Evolutionary conservation across 495 filamentous ascomycete species (phyloP).

Genomic region (Tuber brumale): DNA sequence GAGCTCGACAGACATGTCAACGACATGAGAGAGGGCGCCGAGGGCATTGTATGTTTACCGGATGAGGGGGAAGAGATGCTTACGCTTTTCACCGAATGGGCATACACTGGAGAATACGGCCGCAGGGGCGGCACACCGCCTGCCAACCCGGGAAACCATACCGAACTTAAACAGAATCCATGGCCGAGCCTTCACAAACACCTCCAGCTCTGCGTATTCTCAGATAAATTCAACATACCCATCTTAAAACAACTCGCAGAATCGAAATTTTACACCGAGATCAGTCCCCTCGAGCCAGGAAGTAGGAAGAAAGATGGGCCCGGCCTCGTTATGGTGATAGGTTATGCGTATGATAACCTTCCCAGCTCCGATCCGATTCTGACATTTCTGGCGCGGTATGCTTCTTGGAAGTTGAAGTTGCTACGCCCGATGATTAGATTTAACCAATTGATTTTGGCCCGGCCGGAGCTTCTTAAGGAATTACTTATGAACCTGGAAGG

Average conservation of each 20-base stretch:
- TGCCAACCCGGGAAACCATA: no score
- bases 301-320: background rate
- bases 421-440: background rate
- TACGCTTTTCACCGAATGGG: no score
- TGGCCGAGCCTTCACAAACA: no score
- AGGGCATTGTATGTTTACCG: background rate
- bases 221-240: no score
- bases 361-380: background rate
- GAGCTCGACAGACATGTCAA: no score
- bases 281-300: background rate
- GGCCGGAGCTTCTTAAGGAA: background rate
- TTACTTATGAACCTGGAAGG: background rate
- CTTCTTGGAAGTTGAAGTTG: background rate
- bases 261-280: background rate
- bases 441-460: background rate
- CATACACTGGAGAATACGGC: no score
- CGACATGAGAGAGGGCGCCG: no score
- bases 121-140: no score
- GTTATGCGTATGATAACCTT: background rate
- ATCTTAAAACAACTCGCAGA: no score
- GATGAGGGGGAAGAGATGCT: no score
- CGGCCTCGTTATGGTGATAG: background rate
- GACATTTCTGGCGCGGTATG: background rate
- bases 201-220: no score
- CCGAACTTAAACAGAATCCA: no score